phyloP scores from a whole-genome alignment of 2,329 filamentous ascomycete species.

The Aspergillus spinulosporus region DNA sequence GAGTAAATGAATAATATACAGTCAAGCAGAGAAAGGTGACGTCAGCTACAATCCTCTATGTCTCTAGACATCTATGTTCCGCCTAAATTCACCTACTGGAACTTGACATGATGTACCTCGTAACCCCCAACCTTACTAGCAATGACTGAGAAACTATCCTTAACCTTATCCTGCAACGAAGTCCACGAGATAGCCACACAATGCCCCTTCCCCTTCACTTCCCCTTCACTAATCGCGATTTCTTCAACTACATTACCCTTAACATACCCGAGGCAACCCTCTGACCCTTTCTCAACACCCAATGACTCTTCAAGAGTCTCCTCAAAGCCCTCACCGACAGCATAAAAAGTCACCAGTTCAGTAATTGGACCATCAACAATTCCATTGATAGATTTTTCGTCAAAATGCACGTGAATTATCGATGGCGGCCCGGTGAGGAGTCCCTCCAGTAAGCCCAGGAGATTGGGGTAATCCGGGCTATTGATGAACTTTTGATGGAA shows the following conservation, averaged over 20 bases:
- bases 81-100: not conserved
- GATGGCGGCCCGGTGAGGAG: not conserved
- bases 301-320: not conserved
- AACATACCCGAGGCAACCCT: not conserved
- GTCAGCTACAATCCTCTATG: not conserved
- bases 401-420: constrained; percentile 1
- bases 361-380: not conserved
- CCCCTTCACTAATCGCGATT: not conserved
- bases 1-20: not conserved
- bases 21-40: not conserved
- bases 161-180: not conserved
- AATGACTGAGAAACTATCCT: not conserved
- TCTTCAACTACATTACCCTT: constrained; percentile 1
- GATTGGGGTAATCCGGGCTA: not conserved
- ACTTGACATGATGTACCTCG: constrained; percentile 10
- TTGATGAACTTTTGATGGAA: not conserved
- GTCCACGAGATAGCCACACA: constrained; percentile 5
- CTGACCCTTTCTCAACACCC: not conserved
- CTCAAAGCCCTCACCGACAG: not conserved
- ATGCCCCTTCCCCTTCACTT: constrained; percentile 2
- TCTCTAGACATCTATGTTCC: no score
- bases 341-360: not conserved
- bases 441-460: not conserved
- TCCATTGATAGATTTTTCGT: not conserved
- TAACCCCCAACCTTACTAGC: not conserved